Base-by-base conservation (phyloP, 352 stramenopile species). In the Globisporangium okanoganense region DNA sequence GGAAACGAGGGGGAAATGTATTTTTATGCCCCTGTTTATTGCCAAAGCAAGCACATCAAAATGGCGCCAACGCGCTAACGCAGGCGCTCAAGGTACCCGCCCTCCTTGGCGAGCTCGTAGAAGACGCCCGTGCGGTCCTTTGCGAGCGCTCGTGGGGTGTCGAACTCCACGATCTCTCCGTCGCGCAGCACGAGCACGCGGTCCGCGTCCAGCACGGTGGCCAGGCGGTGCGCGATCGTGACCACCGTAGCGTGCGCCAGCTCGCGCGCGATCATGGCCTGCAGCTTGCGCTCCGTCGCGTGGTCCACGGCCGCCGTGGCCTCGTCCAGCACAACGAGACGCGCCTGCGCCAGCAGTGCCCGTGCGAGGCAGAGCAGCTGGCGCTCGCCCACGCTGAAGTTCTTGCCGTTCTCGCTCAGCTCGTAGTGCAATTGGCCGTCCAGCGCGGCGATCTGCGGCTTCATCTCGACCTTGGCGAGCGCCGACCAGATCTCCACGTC, bases 121-220 rank as follows among this genome's bases (percentile, higher is more conserved):
- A 87, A 70, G 67, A 58, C 52, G 36, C 33, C 68, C 58, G 43
- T 58, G 56, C 16, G 5, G 20, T 51, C 25, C 24, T 43, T 62
- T 27, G 77, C 24, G 16, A 99, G 65, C 29, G 86, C 71, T 29
- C 61, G 38, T 18, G 94, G 92, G 10, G 83, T 43, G 36, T 87
- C 95, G 63, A 92, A 90, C 62, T 98, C 88, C 8, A 78, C 89
- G 14, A 95, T 77, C 53, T 76, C 67, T 6, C 97, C 97, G 33
- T 88, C 67, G 58, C 97, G 94, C 63, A 99, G 87, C 6, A 99
- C 96, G 36, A 99, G 71, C 49, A 99, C 92, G 22, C 82, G 79
- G 70, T 99, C 95, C 53, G 92, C 97, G 72, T 98, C 95, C 56
- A 98, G 97, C 62, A 99, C 93, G 22, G 97, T 98, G 58, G 98